A percentile compares a stretch with the other conserved stretches of the same genome.
These are phyloP conservation scores for Erythrobasidium hasegawianum DNA, from an alignment of 1,284 basidiomycete genomes.

Conservation along the genomic window DNA sequence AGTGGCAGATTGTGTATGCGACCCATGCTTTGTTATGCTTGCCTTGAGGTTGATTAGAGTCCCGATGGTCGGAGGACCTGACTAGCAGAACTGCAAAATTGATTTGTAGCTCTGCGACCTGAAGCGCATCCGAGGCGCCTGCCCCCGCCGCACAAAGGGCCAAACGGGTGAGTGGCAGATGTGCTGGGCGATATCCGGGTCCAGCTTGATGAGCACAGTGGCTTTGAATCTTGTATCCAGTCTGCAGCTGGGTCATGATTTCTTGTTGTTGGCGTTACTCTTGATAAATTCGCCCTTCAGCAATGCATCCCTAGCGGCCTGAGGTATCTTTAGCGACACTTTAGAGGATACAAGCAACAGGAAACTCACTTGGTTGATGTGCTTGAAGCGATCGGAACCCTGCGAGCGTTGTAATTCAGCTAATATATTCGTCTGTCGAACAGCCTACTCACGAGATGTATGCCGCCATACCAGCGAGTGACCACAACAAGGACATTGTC, in stretches of 20 bases:
- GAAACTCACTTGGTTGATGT: conserved; percentile 33
- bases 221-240: too few relatives aligned
- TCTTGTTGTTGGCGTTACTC: not conserved
- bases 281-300: conserved; percentile 25
- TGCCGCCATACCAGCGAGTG: conserved; percentile 37
- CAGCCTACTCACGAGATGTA: conserved; percentile 31
- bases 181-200: too few relatives aligned
- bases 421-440: not conserved
- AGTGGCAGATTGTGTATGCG: not conserved
- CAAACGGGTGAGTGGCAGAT: too few relatives aligned
- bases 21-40: not conserved
- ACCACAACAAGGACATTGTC: conserved; percentile 36
- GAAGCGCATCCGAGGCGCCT: too few relatives aligned
- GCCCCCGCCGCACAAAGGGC: too few relatives aligned
- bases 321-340: not conserved
- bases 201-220: too few relatives aligned
- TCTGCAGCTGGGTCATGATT: not conserved
- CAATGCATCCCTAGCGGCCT: conserved; percentile 33
- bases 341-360: not conserved
- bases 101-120: too few relatives aligned
- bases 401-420: not conserved
- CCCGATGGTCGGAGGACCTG: too few relatives aligned
- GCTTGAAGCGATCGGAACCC: conserved; percentile 38
- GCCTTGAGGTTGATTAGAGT: too few relatives aligned
- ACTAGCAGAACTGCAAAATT: too few relatives aligned